Base-by-base conservation (phyloP, 352 stramenopile genomes). In the Pythium periplocum region DNA sequence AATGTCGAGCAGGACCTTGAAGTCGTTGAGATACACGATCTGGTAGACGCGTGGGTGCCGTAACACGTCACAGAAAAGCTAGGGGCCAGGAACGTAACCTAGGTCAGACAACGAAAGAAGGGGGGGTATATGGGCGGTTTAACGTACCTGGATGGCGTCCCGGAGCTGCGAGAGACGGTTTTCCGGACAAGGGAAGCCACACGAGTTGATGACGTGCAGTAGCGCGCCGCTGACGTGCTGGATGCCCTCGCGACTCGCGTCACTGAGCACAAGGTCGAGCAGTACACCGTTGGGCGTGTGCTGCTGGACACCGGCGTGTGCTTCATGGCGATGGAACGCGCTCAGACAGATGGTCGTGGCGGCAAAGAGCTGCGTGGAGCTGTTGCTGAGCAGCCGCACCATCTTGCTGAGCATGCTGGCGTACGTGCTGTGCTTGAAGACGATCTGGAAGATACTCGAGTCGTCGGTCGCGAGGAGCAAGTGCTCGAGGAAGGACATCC, bases 171-270 rank as follows among this genome's bases (percentile, higher is more conserved):
- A 55, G 31, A 60, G 51, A 12, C 76, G 62, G 43, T 65, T 51
- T 1, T 39, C 42, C 0, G 70, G 66, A 59, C 76, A 87, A 40
- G 80, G 80, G 61, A 70, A 88, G n/a, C 80, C 80, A 35, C 80
- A 88, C 57, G 78, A 86, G 52, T 90, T 90, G 57, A 90, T 87
- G 54, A 88, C 80, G 61, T 90, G 77, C 58, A 90, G 62, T 41
- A 90, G 45, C 46, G 80, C 80, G 12, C 73, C 75, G 36, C 80
- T 74, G 30, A 90, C 46, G 57, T 88, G 74, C 44, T 90, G 61
- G 26, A 67, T 68, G 8, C 80, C 80, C 31, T 86, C 75, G 34
- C 79, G 71, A 10, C 42, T 35, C 45, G 61, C 34, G 42, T 76
- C 68, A 9, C 53, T 57, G 17, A 87, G 55, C 33, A 87, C 77